phyloP scores from a whole-genome alignment of 169 alveolate genomes.

The Babesia divergens region DNA sequence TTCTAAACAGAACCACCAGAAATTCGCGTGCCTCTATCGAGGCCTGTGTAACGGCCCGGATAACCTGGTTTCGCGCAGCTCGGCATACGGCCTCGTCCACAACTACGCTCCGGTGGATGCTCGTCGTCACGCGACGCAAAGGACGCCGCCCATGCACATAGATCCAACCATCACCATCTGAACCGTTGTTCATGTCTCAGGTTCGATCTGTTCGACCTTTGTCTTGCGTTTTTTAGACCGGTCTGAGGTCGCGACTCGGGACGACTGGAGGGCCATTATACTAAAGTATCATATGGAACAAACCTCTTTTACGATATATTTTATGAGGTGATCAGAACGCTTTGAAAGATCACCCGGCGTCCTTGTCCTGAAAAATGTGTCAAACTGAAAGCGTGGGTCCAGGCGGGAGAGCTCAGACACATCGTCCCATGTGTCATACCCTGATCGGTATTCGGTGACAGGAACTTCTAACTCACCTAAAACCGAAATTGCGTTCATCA shows the following conservation, averaged over 20 bases:
- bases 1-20: neutral
- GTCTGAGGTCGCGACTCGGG: neutral
- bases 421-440: conserved; percentile 80
- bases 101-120: conserved; percentile 1
- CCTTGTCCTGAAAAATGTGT: conserved; percentile 75
- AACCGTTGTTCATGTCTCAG: neutral
- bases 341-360: conserved; percentile 67
- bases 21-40: neutral
- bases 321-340: conserved; percentile 76
- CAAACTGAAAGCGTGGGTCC: conserved; percentile 71
- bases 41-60: neutral
- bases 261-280: neutral
- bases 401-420: conserved; percentile 57
- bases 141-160: neutral
- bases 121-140: neutral
- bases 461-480: conserved; percentile 38
- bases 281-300: neutral
- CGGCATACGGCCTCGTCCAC: conserved; percentile 10
- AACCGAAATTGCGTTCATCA: conserved; percentile 67
- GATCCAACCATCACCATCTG: neutral
- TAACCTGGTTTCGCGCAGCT: neutral
- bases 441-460: conserved; percentile 18
- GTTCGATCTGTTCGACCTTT: neutral
- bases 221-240: conserved; percentile 33
- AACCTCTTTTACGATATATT: conserved; percentile 73